phyloP scores from a whole-genome alignment of 331 rosid genomes.

The Spiraea crenata region DNA sequence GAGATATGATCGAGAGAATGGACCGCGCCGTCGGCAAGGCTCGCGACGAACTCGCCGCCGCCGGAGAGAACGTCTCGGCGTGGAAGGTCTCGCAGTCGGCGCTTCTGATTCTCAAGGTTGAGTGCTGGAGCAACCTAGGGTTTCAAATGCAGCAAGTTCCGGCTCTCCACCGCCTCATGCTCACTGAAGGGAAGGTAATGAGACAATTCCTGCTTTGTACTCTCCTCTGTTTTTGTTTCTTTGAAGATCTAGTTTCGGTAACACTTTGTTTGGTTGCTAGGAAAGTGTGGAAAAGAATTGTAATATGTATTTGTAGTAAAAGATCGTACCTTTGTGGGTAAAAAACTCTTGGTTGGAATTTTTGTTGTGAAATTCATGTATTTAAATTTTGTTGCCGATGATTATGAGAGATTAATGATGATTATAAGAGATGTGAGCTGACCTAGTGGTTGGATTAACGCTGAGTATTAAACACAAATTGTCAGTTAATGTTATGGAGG shows the following conservation, averaged over 20 bases:
- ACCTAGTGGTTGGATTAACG: neutral
- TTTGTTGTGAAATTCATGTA: neutral
- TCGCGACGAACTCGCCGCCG: slow-evolving; percentile 37
- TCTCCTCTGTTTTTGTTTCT: neutral
- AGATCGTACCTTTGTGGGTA: neutral
- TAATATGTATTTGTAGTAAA: neutral
- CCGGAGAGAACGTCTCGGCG: slow-evolving; percentile 57
- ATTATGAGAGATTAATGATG: neutral
- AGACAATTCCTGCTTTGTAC: neutral
- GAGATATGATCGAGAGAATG: slow-evolving; percentile 26
- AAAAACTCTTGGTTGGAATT: neutral
- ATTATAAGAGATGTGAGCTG: neutral
- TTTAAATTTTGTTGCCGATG: neutral
- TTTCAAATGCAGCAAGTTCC: slow-evolving; percentile 78
- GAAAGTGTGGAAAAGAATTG: neutral
- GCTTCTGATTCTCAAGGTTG: slow-evolving; percentile 51
- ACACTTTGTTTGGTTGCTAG: slow-evolving; percentile 8
- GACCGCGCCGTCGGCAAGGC: slow-evolving; percentile 50
- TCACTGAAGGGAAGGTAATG: slow-evolving; percentile 75
- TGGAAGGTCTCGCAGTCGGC: slow-evolving; percentile 75
- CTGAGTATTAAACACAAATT: neutral
- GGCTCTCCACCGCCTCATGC: slow-evolving; percentile 53
- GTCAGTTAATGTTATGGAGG: neutral
- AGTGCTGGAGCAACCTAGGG: slow-evolving; percentile 64
- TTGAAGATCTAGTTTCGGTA: neutral